Evolutionary conservation across 1,284 basidiomycete species (phyloP).

Genomic region (Grifola frondosa): DNA sequence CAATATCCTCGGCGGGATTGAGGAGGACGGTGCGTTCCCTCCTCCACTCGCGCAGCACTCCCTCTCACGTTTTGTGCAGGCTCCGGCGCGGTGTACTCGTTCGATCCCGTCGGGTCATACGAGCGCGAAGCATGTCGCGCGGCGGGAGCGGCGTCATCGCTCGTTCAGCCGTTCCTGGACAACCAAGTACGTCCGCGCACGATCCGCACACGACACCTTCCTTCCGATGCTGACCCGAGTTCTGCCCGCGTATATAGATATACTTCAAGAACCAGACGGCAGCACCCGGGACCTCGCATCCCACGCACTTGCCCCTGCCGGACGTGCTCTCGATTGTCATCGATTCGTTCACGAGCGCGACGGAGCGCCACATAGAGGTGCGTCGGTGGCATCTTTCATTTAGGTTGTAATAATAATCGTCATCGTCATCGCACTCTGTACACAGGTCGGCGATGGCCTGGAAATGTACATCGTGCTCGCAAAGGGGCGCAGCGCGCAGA

Average conservation of each 20-base stretch:
- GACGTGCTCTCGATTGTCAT: slow-evolving; percentile 85
- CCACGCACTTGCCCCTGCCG: slow-evolving; percentile 76
- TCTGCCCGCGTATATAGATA: slow-evolving; percentile 59
- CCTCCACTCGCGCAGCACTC: not conserved
- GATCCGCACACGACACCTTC: not conserved
- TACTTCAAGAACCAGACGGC: slow-evolving; percentile 93
- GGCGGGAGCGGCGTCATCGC: slow-evolving; percentile 85
- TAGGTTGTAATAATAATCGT: not conserved
- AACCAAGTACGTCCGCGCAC: slow-evolving; percentile 70
- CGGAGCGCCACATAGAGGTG: slow-evolving; percentile 95
- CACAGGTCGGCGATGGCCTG: slow-evolving; percentile 87
- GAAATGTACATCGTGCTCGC: slow-evolving; percentile 88
- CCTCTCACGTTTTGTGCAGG: slow-evolving; percentile 45
- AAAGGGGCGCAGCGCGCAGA: slow-evolving; percentile 61
- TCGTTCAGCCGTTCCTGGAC: slow-evolving; percentile 95
- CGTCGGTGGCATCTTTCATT: slow-evolving; percentile 15
- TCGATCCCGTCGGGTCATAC: slow-evolving; percentile 94
- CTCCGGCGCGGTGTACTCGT: slow-evolving; percentile 93
- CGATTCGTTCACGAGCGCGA: slow-evolving; percentile 91
- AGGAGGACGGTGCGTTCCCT: slow-evolving; percentile 80
- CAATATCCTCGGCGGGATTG: slow-evolving; percentile 92
- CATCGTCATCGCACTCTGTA: slow-evolving; percentile 10
- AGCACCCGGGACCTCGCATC: slow-evolving; percentile 66
- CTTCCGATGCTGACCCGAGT: slow-evolving; percentile 48
- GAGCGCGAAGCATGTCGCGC: slow-evolving; percentile 94